phyloP scores from a whole-genome alignment of 768 basidiomycete genomes.

The Lyophyllum semitale region DNA sequence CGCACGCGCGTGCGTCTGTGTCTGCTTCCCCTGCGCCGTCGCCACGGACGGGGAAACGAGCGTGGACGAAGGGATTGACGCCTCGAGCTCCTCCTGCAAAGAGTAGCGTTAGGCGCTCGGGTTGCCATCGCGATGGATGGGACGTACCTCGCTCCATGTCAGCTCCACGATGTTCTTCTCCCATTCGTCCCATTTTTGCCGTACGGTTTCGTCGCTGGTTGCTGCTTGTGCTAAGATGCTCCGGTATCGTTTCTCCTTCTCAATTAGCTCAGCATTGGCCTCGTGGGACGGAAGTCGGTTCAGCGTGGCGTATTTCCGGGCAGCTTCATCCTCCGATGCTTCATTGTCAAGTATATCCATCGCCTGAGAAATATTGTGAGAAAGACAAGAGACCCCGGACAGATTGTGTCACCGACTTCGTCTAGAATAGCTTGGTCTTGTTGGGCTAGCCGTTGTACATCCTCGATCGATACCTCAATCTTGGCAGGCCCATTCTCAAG shows the following conservation, averaged over 20 bases:
- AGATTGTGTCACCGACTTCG: constrained; percentile 52
- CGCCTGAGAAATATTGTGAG: constrained; percentile 47
- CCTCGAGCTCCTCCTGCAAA: constrained; percentile 64
- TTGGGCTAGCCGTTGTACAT: constrained; percentile 66
- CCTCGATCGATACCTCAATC: constrained; percentile 71
- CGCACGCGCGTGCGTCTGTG: constrained; percentile 64
- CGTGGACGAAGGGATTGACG: constrained; percentile 69
- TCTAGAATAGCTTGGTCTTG: constrained; percentile 66
- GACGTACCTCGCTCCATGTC: constrained; percentile 63
- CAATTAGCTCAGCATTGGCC: constrained; percentile 73
- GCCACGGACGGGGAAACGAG: constrained; percentile 27
- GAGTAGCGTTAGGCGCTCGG: not conserved
- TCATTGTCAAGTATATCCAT: constrained; percentile 91
- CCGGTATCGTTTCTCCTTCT: constrained; percentile 72
- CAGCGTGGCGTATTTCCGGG: constrained; percentile 50
- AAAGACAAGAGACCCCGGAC: not conserved
- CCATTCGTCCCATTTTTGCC: constrained; percentile 90
- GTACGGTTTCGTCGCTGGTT: constrained; percentile 74
- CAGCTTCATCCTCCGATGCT: constrained; percentile 79
- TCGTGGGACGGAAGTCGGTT: constrained; percentile 71
- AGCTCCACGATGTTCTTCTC: constrained; percentile 70
- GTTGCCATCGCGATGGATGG: not conserved
- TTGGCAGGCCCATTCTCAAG: constrained; percentile 72
- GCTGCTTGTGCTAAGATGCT: constrained; percentile 71
- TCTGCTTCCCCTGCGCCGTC: constrained; percentile 45